phyloP scores from a whole-genome alignment of 2,329 filamentous ascomycete species.

The Aureobasidium sp. region DNA sequence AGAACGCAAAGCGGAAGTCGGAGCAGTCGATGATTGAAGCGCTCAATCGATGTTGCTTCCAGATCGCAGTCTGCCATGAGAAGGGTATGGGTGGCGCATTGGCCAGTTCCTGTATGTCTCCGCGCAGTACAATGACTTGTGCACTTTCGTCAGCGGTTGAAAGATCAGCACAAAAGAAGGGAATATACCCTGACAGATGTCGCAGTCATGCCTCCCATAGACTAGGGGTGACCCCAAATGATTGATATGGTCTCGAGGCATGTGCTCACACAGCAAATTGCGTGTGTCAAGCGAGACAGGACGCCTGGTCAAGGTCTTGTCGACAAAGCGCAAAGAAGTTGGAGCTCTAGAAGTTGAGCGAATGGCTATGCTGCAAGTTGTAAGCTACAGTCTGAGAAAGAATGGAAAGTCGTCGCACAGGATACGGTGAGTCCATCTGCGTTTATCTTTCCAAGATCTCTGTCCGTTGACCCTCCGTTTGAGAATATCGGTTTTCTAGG shows the following conservation, averaged over 20 bases:
- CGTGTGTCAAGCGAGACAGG: neutral
- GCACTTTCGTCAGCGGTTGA: neutral
- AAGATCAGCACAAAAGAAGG: neutral
- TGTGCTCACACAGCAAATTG: neutral
- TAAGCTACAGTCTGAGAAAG: neutral
- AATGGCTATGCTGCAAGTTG: neutral
- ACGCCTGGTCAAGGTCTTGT: neutral
- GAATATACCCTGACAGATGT: neutral
- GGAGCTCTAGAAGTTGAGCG: neutral
- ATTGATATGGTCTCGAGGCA: neutral
- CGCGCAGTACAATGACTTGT: neutral
- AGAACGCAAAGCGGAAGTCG: neutral
- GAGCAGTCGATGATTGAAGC: constrained; percentile 4
- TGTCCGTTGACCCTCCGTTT: constrained; percentile 2
- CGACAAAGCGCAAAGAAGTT: neutral
- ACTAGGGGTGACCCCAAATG: neutral
- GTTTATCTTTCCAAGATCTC: neutral
- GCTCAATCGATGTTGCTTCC: constrained; percentile 6
- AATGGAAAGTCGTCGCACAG: neutral
- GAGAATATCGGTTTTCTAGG: neutral
- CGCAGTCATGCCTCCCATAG: constrained; percentile 9
- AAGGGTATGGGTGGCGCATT: neutral
- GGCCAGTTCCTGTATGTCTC: neutral
- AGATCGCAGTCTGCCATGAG: constrained; percentile 1
- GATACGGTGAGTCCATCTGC: constrained; percentile 10